A percentile compares a stretch with the other conserved stretches of the same genome.
phyloP scores from a whole-genome alignment of 192 early-diverging fungal species.

The Coemansia umbellata region DNA sequence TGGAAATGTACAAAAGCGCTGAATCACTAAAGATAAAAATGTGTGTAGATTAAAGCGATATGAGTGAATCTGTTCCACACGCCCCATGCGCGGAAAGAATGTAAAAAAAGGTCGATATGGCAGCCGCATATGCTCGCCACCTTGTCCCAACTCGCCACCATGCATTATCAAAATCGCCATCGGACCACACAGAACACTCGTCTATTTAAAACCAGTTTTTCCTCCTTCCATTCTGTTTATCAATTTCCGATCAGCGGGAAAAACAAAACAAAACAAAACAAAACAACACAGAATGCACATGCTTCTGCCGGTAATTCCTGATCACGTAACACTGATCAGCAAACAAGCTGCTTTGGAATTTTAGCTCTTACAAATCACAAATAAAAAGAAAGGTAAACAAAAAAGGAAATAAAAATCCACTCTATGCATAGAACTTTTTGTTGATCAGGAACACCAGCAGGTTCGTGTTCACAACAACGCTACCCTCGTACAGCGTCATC shows the following conservation, averaged over 20 bases:
- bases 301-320: too few species aligned
- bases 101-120: too few species aligned
- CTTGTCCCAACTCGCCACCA: background rate
- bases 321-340: too few species aligned
- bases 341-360: too few species aligned
- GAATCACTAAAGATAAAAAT: too few species aligned
- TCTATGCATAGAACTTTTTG: constrained; percentile 77
- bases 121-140: background rate
- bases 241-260: background rate
- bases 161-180: constrained; percentile 3
- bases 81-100: too few species aligned
- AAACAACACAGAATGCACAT: too few species aligned
- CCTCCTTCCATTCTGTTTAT: too few species aligned
- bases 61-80: too few species aligned
- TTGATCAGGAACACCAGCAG: constrained; percentile 93
- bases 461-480: constrained; percentile 94
- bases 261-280: background rate
- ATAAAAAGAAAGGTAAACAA: background rate
- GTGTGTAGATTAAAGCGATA: too few species aligned
- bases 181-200: background rate
- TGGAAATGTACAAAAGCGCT: too few species aligned
- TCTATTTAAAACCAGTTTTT: too few species aligned
- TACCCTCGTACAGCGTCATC: constrained; percentile 89
- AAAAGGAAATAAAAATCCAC: constrained; percentile 1
- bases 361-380: background rate